Percentiles rank a stretch among this genome's conserved stretches.
phyloP scores from a whole-genome alignment of 2,329 filamentous ascomycete genomes.

The Pseudogymnoascus sp. region DNA sequence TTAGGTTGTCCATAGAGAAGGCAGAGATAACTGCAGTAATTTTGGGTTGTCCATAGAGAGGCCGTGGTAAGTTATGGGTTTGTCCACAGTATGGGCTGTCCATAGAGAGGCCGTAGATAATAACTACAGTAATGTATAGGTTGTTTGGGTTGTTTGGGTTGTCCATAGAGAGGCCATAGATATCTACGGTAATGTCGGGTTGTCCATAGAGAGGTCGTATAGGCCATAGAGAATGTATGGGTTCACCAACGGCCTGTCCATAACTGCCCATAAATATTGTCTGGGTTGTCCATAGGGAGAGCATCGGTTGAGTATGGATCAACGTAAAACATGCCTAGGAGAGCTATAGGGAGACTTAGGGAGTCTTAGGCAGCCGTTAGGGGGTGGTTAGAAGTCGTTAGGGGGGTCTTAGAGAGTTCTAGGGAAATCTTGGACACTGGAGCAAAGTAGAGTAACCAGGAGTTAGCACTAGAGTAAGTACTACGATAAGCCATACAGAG shows the following conservation, averaged over 20 bases:
- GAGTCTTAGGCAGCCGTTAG: no score
- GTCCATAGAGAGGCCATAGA: no score
- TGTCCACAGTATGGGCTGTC: background rate
- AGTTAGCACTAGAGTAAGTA: background rate
- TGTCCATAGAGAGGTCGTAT: background rate
- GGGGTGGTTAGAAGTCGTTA: no score
- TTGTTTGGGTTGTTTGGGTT: no score
- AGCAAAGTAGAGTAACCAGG: background rate
- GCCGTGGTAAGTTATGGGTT: no score
- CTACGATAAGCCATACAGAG: background rate
- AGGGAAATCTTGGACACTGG: background rate
- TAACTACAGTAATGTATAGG: no score
- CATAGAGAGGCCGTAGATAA: background rate
- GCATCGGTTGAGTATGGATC: background rate
- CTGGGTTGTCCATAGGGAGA: background rate
- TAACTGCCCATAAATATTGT: background rate
- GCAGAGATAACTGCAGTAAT: background rate
- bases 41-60: background rate
- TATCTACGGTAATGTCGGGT: background rate
- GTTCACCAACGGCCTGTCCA: background rate
- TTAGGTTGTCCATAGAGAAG: background rate
- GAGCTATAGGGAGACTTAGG: background rate
- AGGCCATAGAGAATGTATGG: background rate
- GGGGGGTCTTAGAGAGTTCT: background rate
- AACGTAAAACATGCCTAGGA: background rate